Conservation (phyloP, 805 yeast genomes). For the Candida koratica region DNA sequence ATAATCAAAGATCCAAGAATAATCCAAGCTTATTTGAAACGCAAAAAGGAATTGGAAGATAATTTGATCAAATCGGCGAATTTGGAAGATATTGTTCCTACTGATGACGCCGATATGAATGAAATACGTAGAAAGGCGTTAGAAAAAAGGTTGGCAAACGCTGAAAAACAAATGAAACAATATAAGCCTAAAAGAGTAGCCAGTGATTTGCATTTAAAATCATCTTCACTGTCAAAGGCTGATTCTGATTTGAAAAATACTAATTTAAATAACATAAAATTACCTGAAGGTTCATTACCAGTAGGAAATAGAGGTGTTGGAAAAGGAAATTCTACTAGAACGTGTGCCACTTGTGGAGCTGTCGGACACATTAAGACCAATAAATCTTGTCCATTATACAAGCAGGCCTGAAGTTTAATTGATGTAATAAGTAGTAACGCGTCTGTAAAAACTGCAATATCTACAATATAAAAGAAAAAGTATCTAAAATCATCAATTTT, state of each 20-base stretch:
- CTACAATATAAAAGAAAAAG: too few relatives aligned
- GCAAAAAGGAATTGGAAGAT: conserved; percentile 63
- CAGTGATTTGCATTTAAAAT: neutral
- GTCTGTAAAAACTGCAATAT: too few relatives aligned
- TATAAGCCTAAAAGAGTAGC: conserved; percentile 28
- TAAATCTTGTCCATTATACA: conserved; percentile 83
- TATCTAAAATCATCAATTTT: too few relatives aligned
- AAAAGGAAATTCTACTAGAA: conserved; percentile 68
- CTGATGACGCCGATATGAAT: conserved; percentile 81
- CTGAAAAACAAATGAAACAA: conserved; percentile 59
- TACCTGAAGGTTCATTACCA: conserved; percentile 43
- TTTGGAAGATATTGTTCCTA: conserved; percentile 68
- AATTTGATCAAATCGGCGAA: conserved; percentile 52
- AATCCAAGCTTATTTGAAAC: conserved; percentile 76
- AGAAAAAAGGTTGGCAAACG: conserved; percentile 77
- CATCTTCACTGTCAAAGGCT: neutral
- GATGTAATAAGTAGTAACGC: too few relatives aligned
- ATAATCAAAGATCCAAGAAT: conserved; percentile 80
- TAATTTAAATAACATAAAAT: conserved; percentile 37
- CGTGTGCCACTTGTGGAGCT: conserved; percentile 94
- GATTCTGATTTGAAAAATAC: conserved; percentile 21
- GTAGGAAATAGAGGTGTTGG: conserved; percentile 67
- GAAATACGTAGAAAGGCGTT: conserved; percentile 69
- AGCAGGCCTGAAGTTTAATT: conserved; percentile 13
- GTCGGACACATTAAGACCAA: conserved; percentile 93